Conservation (phyloP, 768 basidiomycete genomes). For the Lactarius sp. region DNA sequence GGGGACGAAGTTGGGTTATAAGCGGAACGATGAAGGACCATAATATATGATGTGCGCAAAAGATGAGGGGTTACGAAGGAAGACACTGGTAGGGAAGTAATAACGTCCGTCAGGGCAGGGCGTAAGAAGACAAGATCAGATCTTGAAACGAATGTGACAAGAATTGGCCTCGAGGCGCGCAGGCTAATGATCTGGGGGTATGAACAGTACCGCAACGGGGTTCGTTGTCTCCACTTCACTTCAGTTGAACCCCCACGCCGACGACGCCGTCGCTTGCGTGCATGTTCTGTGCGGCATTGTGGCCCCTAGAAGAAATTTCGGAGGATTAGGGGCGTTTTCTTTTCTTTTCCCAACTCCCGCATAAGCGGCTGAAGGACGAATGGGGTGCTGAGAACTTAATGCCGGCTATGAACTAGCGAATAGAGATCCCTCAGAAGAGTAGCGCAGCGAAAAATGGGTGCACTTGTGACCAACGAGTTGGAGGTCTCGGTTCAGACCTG, state of each 20-base stretch:
- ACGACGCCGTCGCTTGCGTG: not conserved
- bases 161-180: constrained; percentile 14
- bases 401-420: constrained; percentile 1
- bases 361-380: not conserved
- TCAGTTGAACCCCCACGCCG: not conserved
- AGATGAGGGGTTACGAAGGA: constrained; percentile 8
- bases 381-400: constrained; percentile 6
- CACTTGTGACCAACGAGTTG: not conserved
- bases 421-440: not conserved
- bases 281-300: not conserved
- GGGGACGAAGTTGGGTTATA: constrained; percentile 12
- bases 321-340: constrained; percentile 4
- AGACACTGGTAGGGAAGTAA: constrained; percentile 8
- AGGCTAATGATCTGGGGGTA: not conserved
- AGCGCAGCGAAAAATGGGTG: not conserved
- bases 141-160: constrained; percentile 6
- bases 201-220: constrained; percentile 15
- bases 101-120: constrained; percentile 20
- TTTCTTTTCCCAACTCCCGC: not conserved
- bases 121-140: constrained; percentile 17
- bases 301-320: not conserved
- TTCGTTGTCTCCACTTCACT: no score
- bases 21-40: not conserved
- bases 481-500: constrained; percentile 6
- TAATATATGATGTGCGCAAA: constrained; percentile 11